Evolutionary conservation across 257 asterid genomes (phyloP).

Genomic region (Rehmannia glutinosa): DNA sequence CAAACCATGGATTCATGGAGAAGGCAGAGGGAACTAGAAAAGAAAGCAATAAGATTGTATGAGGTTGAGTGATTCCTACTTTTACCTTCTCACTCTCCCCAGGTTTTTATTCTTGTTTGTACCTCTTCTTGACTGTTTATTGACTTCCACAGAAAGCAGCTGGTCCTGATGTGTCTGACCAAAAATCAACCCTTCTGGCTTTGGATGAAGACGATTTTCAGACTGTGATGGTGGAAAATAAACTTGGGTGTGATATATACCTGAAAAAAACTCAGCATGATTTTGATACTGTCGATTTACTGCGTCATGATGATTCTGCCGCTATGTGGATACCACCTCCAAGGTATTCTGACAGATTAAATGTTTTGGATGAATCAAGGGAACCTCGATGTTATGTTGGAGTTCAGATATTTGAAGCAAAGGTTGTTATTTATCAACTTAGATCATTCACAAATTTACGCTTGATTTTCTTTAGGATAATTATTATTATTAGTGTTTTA

Average conservation of each 20-base stretch:
- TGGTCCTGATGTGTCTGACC: constrained; percentile 43
- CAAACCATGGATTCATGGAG: constrained; percentile 84
- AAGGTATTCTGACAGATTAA: constrained; percentile 88
- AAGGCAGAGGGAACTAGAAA: constrained; percentile 87
- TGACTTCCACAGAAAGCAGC: constrained; percentile 59
- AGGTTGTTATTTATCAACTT: constrained; percentile 42
- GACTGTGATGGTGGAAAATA: constrained; percentile 76
- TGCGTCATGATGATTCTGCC: constrained; percentile 49
- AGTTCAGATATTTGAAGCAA: constrained; percentile 82
- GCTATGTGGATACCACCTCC: constrained; percentile 87
- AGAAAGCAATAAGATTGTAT: constrained; percentile 66
- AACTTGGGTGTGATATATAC: constrained; percentile 90
- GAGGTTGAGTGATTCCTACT: constrained; percentile 43
- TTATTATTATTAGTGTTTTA: not conserved
- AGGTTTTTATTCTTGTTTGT: constrained; percentile 10
- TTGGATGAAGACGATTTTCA: constrained; percentile 90
- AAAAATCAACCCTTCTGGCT: constrained; percentile 54
- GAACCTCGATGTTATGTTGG: constrained; percentile 84
- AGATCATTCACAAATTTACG: not conserved
- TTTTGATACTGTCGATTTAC: constrained; percentile 43
- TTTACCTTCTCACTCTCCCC: constrained; percentile 3
- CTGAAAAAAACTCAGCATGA: constrained; percentile 55
- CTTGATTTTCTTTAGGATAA: not conserved
- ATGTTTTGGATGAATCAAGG: constrained; percentile 80
- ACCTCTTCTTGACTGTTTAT: constrained; percentile 16